phyloP scores from a whole-genome alignment of 345 rosid species.

The Eutrema heterophyllum region DNA sequence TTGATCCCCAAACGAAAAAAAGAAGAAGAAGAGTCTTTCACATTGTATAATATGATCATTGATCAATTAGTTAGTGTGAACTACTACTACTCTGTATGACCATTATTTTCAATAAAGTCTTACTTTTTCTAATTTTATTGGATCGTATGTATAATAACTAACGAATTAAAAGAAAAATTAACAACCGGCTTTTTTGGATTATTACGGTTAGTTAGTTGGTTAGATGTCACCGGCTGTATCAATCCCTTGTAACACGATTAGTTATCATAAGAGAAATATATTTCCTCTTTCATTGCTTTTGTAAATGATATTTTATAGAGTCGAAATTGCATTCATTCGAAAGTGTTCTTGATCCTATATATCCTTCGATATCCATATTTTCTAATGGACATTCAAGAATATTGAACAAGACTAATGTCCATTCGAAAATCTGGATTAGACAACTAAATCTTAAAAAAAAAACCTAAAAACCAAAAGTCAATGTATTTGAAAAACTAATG shows the following conservation, averaged over 20 bases:
- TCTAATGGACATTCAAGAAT: background rate
- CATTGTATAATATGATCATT: conserved; percentile 10
- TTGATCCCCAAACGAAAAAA: background rate
- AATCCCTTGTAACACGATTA: too few species aligned
- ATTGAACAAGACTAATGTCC: background rate
- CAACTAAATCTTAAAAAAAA: background rate
- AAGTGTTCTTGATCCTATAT: background rate
- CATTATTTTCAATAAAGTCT: background rate
- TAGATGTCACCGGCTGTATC: background rate
- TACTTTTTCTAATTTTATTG: background rate
- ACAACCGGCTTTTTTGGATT: background rate
- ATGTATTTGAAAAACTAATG: background rate
- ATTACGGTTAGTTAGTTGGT: background rate
- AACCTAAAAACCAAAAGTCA: background rate
- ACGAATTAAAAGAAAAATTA: background rate
- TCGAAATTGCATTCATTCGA: background rate
- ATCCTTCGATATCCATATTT: background rate
- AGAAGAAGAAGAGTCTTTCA: background rate
- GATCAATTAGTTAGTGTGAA: conserved; percentile 1
- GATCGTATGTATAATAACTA: background rate
- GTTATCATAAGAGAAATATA: background rate
- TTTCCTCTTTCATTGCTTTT: background rate
- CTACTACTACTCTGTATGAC: background rate
- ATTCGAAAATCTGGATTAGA: background rate
- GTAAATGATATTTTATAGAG: background rate